A percentile compares a stretch with the other conserved stretches of the same genome.
Evolutionary conservation across 2,329 filamentous ascomycete species (phyloP).

Genomic region (Xylaria sp.): DNA sequence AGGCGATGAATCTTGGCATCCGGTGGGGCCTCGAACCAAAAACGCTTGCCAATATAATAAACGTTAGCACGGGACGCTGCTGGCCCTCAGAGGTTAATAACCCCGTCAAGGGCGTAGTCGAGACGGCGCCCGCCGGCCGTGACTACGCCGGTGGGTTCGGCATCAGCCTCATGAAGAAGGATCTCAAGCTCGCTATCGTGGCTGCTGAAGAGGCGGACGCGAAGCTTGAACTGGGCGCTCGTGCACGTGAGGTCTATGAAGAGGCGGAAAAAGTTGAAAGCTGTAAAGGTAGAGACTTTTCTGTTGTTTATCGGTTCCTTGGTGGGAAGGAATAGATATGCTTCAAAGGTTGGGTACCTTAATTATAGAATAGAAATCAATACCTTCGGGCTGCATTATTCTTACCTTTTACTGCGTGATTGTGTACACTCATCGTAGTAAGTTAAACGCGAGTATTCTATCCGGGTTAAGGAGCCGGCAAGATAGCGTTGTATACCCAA

Average conservation of each 20-base stretch:
- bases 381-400: neutral
- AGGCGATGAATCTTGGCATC: conserved; percentile 74
- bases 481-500: neutral
- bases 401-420: neutral
- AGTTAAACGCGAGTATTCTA: neutral
- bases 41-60: conserved; percentile 85
- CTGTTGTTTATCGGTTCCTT: conserved; percentile 80
- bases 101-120: conserved; percentile 86
- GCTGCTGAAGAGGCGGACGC: conserved; percentile 76
- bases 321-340: conserved; percentile 60
- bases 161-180: conserved; percentile 83
- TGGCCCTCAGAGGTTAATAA: conserved; percentile 98
- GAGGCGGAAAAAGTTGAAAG: conserved; percentile 68
- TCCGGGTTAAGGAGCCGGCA: neutral
- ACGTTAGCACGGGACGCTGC: conserved; percentile 91
- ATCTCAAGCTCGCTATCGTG: conserved; percentile 77
- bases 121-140: conserved; percentile 76
- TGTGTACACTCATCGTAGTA: neutral
- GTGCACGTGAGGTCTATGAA: conserved; percentile 75
- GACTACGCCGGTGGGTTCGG: conserved; percentile 85
- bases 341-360: neutral
- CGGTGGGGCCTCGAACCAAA: conserved; percentile 68
- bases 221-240: conserved; percentile 70
- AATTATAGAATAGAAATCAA: neutral
- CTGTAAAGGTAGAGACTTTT: conserved; percentile 80